A percentile compares a stretch with the other conserved stretches of the same genome.
Evolutionary conservation across 2,329 filamentous ascomycete genomes (phyloP).

Genomic region (Colletotrichum shisoi): DNA sequence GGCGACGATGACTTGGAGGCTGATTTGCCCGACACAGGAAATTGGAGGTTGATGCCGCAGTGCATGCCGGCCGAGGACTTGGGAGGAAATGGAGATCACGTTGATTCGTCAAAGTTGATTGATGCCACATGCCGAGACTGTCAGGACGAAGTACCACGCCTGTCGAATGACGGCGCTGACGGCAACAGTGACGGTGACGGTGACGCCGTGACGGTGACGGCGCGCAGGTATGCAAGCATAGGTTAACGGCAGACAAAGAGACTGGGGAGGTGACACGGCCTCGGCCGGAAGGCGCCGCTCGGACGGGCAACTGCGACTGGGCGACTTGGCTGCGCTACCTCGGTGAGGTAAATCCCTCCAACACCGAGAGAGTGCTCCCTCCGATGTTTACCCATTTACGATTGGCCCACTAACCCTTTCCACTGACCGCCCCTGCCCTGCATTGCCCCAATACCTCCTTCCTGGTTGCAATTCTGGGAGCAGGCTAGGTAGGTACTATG

Average conservation of each 20-base stretch:
- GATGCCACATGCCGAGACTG: background rate
- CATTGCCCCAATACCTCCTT: background rate
- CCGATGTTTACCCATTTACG: background rate
- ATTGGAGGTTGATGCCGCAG: constrained; percentile 13
- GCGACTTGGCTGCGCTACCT: background rate
- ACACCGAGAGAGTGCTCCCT: background rate
- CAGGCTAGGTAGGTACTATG: no score
- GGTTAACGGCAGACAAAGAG: constrained; percentile 7
- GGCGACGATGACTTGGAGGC: constrained; percentile 22
- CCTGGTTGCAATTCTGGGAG: no score
- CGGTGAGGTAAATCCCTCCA: background rate
- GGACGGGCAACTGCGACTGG: background rate
- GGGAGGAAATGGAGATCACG: background rate
- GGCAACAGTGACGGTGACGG: constrained; percentile 20
- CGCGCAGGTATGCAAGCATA: background rate
- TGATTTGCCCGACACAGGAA: constrained; percentile 28
- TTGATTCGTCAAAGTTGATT: no score
- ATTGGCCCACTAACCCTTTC: background rate
- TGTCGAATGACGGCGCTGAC: constrained; percentile 14
- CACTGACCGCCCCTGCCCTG: background rate
- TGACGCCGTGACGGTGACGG: constrained; percentile 18
- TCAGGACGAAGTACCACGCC: constrained; percentile 1
- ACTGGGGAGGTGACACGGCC: background rate
- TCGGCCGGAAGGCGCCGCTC: constrained; percentile 30
- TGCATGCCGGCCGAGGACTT: constrained; percentile 16